Evolutionary conservation across 2,329 filamentous ascomycete species (phyloP).

Genomic region (Fonsecaea nubica): DNA sequence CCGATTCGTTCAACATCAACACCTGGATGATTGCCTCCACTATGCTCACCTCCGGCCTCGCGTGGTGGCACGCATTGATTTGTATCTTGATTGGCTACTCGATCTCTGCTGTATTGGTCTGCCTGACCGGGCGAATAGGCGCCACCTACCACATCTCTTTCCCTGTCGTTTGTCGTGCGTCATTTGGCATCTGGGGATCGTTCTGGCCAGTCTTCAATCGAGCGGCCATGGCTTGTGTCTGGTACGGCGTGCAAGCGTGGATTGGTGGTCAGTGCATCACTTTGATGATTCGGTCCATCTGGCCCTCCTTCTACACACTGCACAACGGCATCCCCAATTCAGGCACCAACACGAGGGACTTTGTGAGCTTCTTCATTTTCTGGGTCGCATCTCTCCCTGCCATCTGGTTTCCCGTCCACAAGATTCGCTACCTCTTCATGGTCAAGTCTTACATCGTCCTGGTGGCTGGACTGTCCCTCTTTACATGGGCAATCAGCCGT

Average conservation of each 20-base stretch:
- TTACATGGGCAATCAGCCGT: slow-evolving; percentile 83
- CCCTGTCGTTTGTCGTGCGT: slow-evolving; percentile 49
- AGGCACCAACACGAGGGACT: slow-evolving; percentile 68
- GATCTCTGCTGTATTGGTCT: slow-evolving; percentile 46
- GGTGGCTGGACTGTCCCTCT: slow-evolving; percentile 80
- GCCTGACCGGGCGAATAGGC: slow-evolving; percentile 48
- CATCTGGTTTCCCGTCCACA: slow-evolving; percentile 43
- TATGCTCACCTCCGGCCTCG: slow-evolving; percentile 48
- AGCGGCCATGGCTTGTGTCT: slow-evolving; percentile 63
- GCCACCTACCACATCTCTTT: slow-evolving; percentile 55
- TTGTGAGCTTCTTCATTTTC: slow-evolving; percentile 49
- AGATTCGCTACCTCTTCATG: slow-evolving; percentile 79
- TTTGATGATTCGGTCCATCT: slow-evolving; percentile 42
- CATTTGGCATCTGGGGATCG: slow-evolving; percentile 56
- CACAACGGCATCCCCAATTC: slow-evolving; percentile 72
- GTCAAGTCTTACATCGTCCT: slow-evolving; percentile 87
- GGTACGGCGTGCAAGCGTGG: slow-evolving; percentile 48
- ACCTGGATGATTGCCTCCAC: slow-evolving; percentile 51
- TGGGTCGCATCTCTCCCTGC: slow-evolving; percentile 37
- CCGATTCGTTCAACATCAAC: slow-evolving; percentile 48
- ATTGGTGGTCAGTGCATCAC: slow-evolving; percentile 48
- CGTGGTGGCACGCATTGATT: slow-evolving; percentile 49
- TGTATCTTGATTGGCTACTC: slow-evolving; percentile 51
- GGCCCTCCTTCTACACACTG: slow-evolving; percentile 53
- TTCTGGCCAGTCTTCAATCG: slow-evolving; percentile 90